Evolutionary conservation across 2,329 filamentous ascomycete species (phyloP).

Genomic region (Penicillium paneum): DNA sequence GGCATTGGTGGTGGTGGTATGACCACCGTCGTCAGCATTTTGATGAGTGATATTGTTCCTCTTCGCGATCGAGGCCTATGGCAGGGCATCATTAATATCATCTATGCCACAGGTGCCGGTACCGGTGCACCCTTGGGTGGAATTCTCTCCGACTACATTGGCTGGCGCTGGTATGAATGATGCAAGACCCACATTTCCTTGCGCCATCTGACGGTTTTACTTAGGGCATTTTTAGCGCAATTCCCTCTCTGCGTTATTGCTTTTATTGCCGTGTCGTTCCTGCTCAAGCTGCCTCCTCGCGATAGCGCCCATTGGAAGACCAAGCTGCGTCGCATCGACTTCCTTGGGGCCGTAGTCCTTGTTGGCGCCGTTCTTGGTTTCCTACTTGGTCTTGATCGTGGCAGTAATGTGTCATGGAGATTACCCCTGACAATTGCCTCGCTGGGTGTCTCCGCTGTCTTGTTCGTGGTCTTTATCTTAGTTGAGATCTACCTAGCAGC

Average conservation of each 20-base stretch:
- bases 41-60: constrained; percentile 69
- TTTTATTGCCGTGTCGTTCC: constrained; percentile 60
- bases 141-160: constrained; percentile 66
- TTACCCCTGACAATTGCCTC: constrained; percentile 57
- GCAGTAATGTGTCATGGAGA: constrained; percentile 68
- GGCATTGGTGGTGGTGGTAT: constrained; percentile 70
- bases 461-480: constrained; percentile 65
- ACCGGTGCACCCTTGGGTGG: constrained; percentile 69
- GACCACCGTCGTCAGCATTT: constrained; percentile 65
- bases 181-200: constrained; percentile 1
- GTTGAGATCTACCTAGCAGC: constrained; percentile 66
- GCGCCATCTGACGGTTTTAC: constrained; percentile 13
- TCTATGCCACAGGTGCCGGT: constrained; percentile 66
- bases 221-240: constrained; percentile 68
- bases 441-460: constrained; percentile 53
- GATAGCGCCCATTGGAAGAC: constrained; percentile 61
- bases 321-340: constrained; percentile 68
- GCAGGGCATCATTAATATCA: constrained; percentile 71
- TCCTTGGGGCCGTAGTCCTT: constrained; percentile 66
- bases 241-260: constrained; percentile 66
- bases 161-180: constrained; percentile 65
- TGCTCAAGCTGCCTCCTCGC: constrained; percentile 59
- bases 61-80: constrained; percentile 68
- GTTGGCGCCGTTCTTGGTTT: constrained; percentile 64
- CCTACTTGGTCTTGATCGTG: constrained; percentile 67